Evolutionary conservation across 2,329 filamentous ascomycete species (phyloP), one percentile per base, ranked within the genome.

Genomic region (Paraphaeosphaeria sporulosa): DNA sequence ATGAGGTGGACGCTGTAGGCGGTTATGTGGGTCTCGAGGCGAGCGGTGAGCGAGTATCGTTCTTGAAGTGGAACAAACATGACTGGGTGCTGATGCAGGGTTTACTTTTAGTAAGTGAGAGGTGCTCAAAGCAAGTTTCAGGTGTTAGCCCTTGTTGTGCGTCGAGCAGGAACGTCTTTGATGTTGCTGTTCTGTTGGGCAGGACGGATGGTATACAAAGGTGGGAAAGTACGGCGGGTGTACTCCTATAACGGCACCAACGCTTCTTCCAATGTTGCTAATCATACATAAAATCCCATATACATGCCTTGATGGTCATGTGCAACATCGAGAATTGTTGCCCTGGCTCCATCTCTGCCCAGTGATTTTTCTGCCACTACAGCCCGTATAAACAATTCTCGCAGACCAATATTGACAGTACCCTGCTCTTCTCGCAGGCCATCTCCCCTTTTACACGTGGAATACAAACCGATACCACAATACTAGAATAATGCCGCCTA

Each of bases 1-100:
- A 70, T 62, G 46, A 67, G 19, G 5, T 38, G 50, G 17, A 65
- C 32, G 2, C 42, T 64, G 32, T 62, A 52, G 21, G 63, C 57
- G 12, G 61, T 34, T 30, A 66, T 57, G 48, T 53, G 46, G 1
- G 21, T 21, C 34, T 55, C 58, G 34, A 64, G 57, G 44, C 48
- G 47, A 34, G 34, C 25, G 19, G 48, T 19, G 23, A 36, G 38
- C 17, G 47, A 30, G 25, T 36, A 50, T 10, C 36, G 55, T n/a
- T 48, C 34, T 30, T 21, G 38, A 21, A 54, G 46, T 25, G 58
- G 25, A 51, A n/a, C 47, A 15, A 32, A 27, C 44, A 21, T 50
- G 25, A 8, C 30, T 32, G 4, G 38, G 13, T 2, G 34, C 23
- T 12, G 36, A n/a, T n/a, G 38, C 15, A 54, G 38, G 38, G 23